Conservation (phyloP, 2,329 filamentous ascomycete genomes). For the Acephala macrosclerotiorum region DNA sequence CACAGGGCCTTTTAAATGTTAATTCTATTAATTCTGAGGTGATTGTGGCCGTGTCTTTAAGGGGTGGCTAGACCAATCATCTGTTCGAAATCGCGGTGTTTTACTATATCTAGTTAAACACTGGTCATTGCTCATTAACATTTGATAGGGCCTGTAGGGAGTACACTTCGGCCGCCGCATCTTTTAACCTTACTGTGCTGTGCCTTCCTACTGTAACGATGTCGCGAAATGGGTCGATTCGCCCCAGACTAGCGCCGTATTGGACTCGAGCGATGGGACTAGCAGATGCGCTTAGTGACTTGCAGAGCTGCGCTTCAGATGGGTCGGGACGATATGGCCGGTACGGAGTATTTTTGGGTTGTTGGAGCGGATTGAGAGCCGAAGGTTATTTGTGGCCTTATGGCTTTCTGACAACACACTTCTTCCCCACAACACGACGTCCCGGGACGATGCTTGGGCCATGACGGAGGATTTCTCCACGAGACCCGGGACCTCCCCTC, state of each 20-base stretch:
- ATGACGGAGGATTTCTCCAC: not conserved
- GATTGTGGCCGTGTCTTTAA: too few relatives aligned
- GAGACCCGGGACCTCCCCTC: too few relatives aligned
- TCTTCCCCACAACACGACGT: not conserved
- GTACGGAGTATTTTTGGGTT: not conserved
- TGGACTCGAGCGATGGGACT: not conserved
- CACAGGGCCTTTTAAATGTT: not conserved
- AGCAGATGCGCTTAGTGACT: not conserved
- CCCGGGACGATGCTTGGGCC: not conserved
- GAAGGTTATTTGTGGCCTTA: not conserved
- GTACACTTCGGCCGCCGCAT: too few relatives aligned
- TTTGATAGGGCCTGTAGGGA: too few relatives aligned
- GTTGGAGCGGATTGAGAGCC: not conserved
- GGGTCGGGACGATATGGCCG: not conserved
- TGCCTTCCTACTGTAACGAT: too few relatives aligned
- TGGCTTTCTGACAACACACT: not conserved
- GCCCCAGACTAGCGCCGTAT: not conserved
- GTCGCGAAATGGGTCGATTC: not conserved
- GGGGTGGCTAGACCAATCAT: too few relatives aligned
- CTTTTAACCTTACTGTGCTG: too few relatives aligned
- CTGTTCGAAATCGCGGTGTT: too few relatives aligned
- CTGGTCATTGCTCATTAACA: too few relatives aligned
- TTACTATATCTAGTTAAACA: too few relatives aligned
- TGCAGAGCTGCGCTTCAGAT: not conserved
- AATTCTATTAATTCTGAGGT: too few relatives aligned